Percentiles rank a stretch among this genome's conserved stretches.
Evolutionary conservation across 768 basidiomycete genomes (phyloP).

Genomic region (Candolleomyces eurysporus): DNA sequence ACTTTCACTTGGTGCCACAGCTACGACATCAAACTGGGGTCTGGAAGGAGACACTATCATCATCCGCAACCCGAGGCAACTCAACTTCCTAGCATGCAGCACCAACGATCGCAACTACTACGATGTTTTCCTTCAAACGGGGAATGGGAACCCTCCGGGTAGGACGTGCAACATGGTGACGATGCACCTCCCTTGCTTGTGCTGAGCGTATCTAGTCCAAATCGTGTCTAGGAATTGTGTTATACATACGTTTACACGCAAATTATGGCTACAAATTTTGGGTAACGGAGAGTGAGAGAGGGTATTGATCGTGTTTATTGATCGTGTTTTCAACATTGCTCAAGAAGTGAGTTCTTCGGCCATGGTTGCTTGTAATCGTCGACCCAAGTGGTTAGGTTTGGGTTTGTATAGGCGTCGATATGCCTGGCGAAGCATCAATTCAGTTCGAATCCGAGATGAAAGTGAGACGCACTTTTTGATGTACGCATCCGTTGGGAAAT

Average conservation of each 20-base stretch:
- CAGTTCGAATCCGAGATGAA: background rate
- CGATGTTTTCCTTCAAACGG: constrained; percentile 47
- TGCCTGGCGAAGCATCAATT: constrained; percentile 31
- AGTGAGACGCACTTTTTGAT: constrained; percentile 46
- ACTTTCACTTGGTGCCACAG: constrained; percentile 42
- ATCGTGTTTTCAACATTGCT: constrained; percentile 26
- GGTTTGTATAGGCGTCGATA: constrained; percentile 68
- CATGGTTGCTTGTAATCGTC: constrained; percentile 50
- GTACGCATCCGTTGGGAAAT: constrained; percentile 70
- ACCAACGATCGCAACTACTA: constrained; percentile 40
- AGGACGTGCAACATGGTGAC: constrained; percentile 36
- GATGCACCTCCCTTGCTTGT: constrained; percentile 44
- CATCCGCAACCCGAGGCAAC: constrained; percentile 47
- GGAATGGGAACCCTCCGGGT: constrained; percentile 45
- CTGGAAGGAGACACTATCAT: constrained; percentile 62
- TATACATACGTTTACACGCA: background rate
- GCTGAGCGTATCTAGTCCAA: constrained; percentile 19
- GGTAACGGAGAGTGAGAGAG: background rate
- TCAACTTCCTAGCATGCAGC: constrained; percentile 55
- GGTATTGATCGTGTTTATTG: background rate
- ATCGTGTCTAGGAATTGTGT: background rate
- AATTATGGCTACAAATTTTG: background rate
- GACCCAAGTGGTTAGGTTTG: constrained; percentile 56
- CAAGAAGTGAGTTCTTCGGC: constrained; percentile 58
- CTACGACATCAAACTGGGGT: constrained; percentile 53